Evolutionary conservation across 2,329 filamentous ascomycete genomes (phyloP), one percentile per base, ranked within the genome.

Genomic region (Bipolaris bicolor): DNA sequence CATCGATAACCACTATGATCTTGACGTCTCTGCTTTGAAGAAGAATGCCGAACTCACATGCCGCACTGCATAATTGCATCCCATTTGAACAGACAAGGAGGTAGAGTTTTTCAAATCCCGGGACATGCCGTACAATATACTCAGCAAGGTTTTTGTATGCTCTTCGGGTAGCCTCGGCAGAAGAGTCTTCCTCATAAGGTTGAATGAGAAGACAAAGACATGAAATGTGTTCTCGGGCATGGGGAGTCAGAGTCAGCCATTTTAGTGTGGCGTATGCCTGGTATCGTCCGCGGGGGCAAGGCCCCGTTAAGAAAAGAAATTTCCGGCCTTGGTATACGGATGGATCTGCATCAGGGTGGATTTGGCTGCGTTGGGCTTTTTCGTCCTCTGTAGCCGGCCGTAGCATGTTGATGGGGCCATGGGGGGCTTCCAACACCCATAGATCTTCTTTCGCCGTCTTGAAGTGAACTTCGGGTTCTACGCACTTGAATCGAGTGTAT

Each of bases 231-330:
- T 52, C n/a, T 11, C 67, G 61, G 24, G 65, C 68, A 9, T 47
- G 33, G 7, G 48, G n/a, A 29, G 43, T 56, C 10, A 71, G 50
- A 1, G 55, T 54, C 4, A 75, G 60, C 58, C 66, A 74, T 1
- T 46, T 57, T 9, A 62, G 59, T 0, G 72, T 71, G n/a, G 69
- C 72, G 45, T 72, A 70, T 3, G 70, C 65, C 43, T 74, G 71
- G 37, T 74, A 75, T n/a, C 72, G 61, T 15, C 73, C 73, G 16
- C 73, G 60, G 1, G 72, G 69, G 51, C 70, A 74, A 1, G 69
- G 69, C 0, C 71, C 70, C 7, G 67, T 69, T 1, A 73, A 46
- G 24, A 74, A 64, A 7, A 70, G 55, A 18, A 75, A 69, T 29
- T 66, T 71, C 7, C 66, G 58, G 5, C 52, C 58, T 9, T 61